Evolutionary conservation across 176 grass and related monocot species (phyloP).

Genomic region (Bonia amplexicaulis): DNA sequence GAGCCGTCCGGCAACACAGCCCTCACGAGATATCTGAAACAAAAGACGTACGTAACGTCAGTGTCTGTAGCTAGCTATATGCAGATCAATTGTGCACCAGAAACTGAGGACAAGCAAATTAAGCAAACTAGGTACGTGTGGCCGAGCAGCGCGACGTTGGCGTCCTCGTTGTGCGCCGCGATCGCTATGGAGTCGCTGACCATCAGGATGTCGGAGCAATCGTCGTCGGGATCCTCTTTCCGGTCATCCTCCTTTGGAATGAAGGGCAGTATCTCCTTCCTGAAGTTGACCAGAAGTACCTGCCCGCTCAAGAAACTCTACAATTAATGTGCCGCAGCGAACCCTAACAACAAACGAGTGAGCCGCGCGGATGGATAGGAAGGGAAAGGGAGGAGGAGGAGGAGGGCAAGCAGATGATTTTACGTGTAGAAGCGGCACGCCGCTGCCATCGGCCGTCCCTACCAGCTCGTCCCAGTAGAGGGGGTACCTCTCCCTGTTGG

Average conservation of each 20-base stretch:
- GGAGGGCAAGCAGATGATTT: background rate
- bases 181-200: constrained; percentile 54
- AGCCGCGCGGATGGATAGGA: too few relatives aligned
- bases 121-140: constrained; percentile 50
- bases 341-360: too few relatives aligned
- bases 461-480: constrained; percentile 45
- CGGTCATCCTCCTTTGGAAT: background rate
- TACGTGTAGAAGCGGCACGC: constrained; percentile 55
- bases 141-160: constrained; percentile 47
- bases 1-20: constrained; percentile 47
- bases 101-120: background rate
- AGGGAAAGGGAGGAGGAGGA: too few relatives aligned
- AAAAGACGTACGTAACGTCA: background rate
- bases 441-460: constrained; percentile 59
- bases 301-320: background rate
- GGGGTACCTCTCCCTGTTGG: constrained; percentile 55
- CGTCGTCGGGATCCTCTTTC: constrained; percentile 31
- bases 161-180: constrained; percentile 82
- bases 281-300: constrained; percentile 70
- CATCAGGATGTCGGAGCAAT: constrained; percentile 58
- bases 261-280: constrained; percentile 83
- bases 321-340: too few relatives aligned
- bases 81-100: background rate
- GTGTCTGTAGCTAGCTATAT: too few relatives aligned
- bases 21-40: constrained; percentile 46